These are phyloP conservation scores for Heliamphora pulchella DNA, from an alignment of 179 eudicot genomes.

Conservation along the genomic window DNA sequence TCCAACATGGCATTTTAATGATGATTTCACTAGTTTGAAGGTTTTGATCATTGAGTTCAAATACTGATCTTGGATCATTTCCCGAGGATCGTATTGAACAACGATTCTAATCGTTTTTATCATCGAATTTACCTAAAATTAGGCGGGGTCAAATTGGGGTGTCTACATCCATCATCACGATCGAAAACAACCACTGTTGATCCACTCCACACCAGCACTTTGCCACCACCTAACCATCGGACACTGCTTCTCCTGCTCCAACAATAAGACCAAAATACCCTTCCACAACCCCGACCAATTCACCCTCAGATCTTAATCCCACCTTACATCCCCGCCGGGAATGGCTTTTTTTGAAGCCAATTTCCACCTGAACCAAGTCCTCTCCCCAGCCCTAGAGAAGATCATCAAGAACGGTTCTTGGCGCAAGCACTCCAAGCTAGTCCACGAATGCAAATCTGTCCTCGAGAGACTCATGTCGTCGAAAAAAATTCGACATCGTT, in stretches of 20 bases:
- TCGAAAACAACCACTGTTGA: background rate
- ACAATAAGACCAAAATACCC: background rate
- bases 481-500: slow-evolving; percentile 6
- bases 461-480: slow-evolving; percentile 41
- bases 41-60: too few relatives aligned
- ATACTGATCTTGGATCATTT: too few relatives aligned
- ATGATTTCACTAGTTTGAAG: too few relatives aligned
- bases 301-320: slow-evolving; percentile 4
- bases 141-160: too few relatives aligned
- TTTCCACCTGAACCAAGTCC: slow-evolving; percentile 62
- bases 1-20: too few relatives aligned
- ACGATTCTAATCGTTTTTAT: too few relatives aligned
- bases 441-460: slow-evolving; percentile 66
- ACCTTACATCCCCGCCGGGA: slow-evolving; percentile 27
- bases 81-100: too few relatives aligned
- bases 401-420: slow-evolving; percentile 79
- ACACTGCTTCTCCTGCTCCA: background rate
- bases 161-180: background rate
- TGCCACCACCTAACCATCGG: background rate
- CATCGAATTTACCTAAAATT: too few relatives aligned
- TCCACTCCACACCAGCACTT: background rate
- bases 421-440: slow-evolving; percentile 82
- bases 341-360: slow-evolving; percentile 98
- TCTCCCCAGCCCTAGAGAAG: slow-evolving; percentile 64
- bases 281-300: too few relatives aligned